These are phyloP conservation scores for Dictyostelium purpureum DNA, from an alignment of 78 protist genomes.

Conservation along the genomic window DNA sequence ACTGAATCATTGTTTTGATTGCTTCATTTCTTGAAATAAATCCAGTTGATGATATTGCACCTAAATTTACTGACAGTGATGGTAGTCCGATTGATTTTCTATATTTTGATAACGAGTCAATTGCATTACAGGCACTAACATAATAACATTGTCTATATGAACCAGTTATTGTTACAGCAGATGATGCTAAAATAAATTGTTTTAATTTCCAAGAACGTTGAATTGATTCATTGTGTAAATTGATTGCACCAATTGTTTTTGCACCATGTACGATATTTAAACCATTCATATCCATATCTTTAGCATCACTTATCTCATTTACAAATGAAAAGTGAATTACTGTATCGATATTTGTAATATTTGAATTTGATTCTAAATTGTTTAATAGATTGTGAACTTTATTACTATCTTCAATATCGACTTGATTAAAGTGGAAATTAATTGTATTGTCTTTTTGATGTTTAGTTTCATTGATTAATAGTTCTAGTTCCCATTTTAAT, in stretches of 20 bases:
- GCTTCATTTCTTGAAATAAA: conserved; percentile 5
- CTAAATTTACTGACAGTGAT: conserved; percentile 44
- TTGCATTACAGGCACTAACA: conserved; percentile 75
- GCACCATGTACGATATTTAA: conserved; percentile 10
- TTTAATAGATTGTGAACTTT: background rate
- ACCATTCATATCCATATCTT: background rate
- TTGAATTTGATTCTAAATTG: background rate
- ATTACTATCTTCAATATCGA: background rate
- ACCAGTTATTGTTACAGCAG: conserved; percentile 23
- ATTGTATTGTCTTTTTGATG: background rate
- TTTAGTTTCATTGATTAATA: background rate
- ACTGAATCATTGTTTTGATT: background rate
- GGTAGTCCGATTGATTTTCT: conserved; percentile 44
- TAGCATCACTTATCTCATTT: background rate
- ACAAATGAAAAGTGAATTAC: conserved; percentile 42
- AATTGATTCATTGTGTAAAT: conserved; percentile 44
- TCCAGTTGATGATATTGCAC: conserved; percentile 42
- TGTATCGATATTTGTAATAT: background rate
- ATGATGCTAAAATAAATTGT: conserved; percentile 61
- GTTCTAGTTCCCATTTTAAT: background rate
- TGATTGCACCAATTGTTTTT: conserved; percentile 73
- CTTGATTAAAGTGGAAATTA: background rate
- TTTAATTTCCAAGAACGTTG: background rate
- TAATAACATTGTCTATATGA: conserved; percentile 65
- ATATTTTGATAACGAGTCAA: conserved; percentile 47